Evolutionary conservation across 257 asterid genomes (phyloP).

Genomic region (Ilex asprella): DNA sequence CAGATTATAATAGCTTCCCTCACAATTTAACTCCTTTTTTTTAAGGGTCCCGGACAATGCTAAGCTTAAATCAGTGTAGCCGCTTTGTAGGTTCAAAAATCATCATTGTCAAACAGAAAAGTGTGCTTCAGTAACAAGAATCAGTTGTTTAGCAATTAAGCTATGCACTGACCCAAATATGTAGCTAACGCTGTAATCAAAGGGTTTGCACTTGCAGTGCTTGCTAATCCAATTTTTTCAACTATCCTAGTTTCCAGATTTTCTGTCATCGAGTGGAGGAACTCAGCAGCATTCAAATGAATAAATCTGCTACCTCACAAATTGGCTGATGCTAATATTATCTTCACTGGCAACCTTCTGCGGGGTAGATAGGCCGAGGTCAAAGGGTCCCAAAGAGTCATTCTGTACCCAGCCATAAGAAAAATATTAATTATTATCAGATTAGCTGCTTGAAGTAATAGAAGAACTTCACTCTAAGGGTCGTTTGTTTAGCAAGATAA

Average conservation of each 20-base stretch:
- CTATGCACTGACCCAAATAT: no score
- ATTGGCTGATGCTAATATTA: slow-evolving; percentile 16
- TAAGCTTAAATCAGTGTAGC: no score
- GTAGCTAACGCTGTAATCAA: no score
- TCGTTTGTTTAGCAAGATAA: no score
- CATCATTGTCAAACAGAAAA: no score
- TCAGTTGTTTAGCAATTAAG: no score
- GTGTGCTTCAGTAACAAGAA: no score
- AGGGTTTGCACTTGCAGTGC: no score
- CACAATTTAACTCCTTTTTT: no score
- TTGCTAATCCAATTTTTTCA: neutral
- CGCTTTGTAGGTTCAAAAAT: no score
- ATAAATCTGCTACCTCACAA: slow-evolving; percentile 10
- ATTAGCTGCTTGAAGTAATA: neutral
- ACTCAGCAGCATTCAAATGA: neutral
- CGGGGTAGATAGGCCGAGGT: slow-evolving; percentile 16
- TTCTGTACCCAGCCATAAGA: slow-evolving; percentile 23
- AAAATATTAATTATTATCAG: slow-evolving; percentile 1
- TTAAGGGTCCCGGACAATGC: no score
- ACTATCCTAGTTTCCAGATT: neutral
- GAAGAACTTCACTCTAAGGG: neutral
- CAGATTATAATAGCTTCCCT: no score
- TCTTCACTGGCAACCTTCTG: slow-evolving; percentile 19
- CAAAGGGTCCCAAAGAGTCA: slow-evolving; percentile 27
- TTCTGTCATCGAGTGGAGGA: slow-evolving; percentile 5